Percentiles rank a stretch among this genome's conserved stretches.
Conservation (phyloP, 352 stramenopile species). For the Thraustochytrium sp. region DNA sequence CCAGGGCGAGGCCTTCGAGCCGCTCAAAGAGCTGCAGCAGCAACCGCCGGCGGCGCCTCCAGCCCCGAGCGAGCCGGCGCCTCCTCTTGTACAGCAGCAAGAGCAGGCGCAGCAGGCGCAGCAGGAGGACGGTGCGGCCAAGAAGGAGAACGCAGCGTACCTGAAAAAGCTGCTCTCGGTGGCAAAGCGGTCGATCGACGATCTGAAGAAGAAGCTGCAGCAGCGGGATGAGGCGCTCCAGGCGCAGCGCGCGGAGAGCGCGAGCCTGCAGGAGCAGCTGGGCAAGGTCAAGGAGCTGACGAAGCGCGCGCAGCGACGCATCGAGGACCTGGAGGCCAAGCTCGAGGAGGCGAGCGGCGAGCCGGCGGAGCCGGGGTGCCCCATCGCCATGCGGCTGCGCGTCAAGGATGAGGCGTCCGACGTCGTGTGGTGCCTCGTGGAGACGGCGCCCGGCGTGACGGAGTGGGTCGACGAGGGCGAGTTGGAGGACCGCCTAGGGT, state of each 20-base stretch:
- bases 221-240: background rate
- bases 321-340: constrained; percentile 2
- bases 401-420: background rate
- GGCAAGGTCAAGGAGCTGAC: background rate
- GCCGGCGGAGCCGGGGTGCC: background rate
- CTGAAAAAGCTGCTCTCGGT: constrained; percentile 32
- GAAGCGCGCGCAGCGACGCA: background rate
- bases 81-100: too few relatives aligned
- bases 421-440: background rate
- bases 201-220: constrained; percentile 18
- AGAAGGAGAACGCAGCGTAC: constrained; percentile 1
- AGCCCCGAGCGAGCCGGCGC: too few relatives aligned
- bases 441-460: background rate
- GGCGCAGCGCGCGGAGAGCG: background rate
- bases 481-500: background rate
- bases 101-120: too few relatives aligned
- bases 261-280: background rate
- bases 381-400: background rate
- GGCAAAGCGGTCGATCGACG: constrained; percentile 27
- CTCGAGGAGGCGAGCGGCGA: background rate
- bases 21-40: too few relatives aligned
- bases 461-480: constrained; percentile 33
- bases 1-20: background rate
- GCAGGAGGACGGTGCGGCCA: background rate
- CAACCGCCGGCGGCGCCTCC: too few relatives aligned